A percentile compares a stretch with the other conserved stretches of the same genome.
Evolutionary conservation across 2,329 filamentous ascomycete genomes (phyloP).

Genomic region (Dryadomyces quercus-mongolicae): DNA sequence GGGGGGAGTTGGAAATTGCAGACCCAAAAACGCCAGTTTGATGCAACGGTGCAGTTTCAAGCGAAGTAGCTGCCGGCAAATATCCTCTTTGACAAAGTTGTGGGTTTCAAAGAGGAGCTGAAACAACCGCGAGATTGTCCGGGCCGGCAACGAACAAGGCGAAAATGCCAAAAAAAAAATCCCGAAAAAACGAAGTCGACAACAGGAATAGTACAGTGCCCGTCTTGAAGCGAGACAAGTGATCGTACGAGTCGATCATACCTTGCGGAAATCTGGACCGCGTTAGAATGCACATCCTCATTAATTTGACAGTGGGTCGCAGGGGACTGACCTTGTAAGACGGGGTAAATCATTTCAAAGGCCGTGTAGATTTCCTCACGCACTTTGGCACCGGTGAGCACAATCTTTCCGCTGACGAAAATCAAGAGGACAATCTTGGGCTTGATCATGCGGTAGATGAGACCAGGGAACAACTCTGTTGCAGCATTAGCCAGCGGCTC

Average conservation of each 20-base stretch:
- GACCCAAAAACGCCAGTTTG: background rate
- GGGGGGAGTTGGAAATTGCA: background rate
- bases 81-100: background rate
- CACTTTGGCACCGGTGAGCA: constrained; percentile 93
- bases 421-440: constrained; percentile 98
- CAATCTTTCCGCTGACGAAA: constrained; percentile 97
- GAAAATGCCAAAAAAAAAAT: background rate
- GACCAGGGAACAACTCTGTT: constrained; percentile 83
- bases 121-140: background rate
- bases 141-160: background rate
- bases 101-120: too few species aligned
- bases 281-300: constrained; percentile 8
- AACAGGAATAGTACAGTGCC: constrained; percentile 8
- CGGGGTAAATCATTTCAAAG: constrained; percentile 95
- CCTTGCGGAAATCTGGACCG: constrained; percentile 43
- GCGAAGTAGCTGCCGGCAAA: background rate
- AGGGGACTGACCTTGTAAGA: constrained; percentile 59
- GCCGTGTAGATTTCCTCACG: constrained; percentile 96
- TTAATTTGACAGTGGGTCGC: constrained; percentile 15
- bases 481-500: background rate
- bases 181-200: background rate
- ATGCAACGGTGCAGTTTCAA: background rate
- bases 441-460: constrained; percentile 99
- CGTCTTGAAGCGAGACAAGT: background rate
- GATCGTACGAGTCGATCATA: constrained; percentile 22